Evolutionary conservation across 768 basidiomycete genomes (phyloP), one percentile per base, ranked within the genome.

Genomic region (Hygrocybe punicea): DNA sequence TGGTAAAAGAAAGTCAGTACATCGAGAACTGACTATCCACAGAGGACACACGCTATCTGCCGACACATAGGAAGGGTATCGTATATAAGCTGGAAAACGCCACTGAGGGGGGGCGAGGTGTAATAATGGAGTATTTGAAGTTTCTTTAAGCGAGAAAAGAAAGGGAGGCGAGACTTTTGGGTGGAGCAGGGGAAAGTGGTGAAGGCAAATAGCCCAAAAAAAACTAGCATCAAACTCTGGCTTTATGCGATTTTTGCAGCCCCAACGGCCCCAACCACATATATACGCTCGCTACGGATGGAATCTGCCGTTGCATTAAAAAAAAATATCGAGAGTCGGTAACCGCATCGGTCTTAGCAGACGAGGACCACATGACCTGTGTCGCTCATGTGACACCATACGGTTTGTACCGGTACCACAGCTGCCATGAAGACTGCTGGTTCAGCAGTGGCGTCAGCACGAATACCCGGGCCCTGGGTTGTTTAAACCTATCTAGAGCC

Each of bases 11-110:
- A 47, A 13, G 7, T 51, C 60, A 61, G 58, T 25, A 49, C 39
- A 24, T 61, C 24, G 23, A 52, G 24, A 11, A 24, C n/a, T 45
- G 33, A 36, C 23, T 17, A 16, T 36, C 49, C 19, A 52, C 37
- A 44, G 53, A 37, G 21, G 55, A 81, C 87, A 65, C 74, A 90
- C 89, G 89, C 85, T 70, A 89, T 77, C 71, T 83, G 83, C 76
- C 76, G 82, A 69, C 89, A 91, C 89, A 91, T 91, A 56, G 44
- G 66, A 45, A 42, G 23, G 14, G 19, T 21, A 21, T 16, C 14
- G 40, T 4, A 42, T 16, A 33, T 37, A 23, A 46, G 44, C 55
- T 52, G 48, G 55, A 51, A 10, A 17, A 42, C 23, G 21, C n/a
- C 51, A 42, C 48, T 44, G 51, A 24, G 11, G 56, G 58, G 29